A percentile compares a stretch with the other conserved stretches of the same genome.
Evolutionary conservation across 2,329 filamentous ascomycete species (phyloP).

Genomic region (Cytospora piceicola): DNA sequence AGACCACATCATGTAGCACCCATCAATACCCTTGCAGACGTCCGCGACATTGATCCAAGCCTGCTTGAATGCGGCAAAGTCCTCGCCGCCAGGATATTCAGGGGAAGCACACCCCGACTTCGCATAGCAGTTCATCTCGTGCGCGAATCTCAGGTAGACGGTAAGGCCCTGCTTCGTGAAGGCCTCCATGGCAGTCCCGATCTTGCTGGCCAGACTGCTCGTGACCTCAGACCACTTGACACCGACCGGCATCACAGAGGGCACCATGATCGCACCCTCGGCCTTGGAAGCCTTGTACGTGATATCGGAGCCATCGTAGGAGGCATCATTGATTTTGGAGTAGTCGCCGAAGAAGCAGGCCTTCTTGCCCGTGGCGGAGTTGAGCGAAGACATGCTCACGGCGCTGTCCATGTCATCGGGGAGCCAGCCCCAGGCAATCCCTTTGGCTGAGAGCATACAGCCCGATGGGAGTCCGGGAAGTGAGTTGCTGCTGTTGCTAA

Average conservation of each 20-base stretch:
- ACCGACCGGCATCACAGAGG: conserved; percentile 35
- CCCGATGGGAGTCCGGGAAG: conserved; percentile 7
- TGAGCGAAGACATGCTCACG: conserved; percentile 29
- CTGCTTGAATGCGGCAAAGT: conserved; percentile 27
- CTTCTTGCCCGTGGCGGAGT: conserved; percentile 24
- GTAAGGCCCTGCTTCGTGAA: conserved; percentile 31
- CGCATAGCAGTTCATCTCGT: conserved; percentile 35
- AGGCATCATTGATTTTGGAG: conserved; percentile 33
- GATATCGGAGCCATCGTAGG: conserved; percentile 31
- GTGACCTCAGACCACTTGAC: conserved; percentile 29
- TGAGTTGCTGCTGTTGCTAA: background rate
- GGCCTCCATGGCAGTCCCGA: conserved; percentile 27
- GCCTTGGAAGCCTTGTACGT: conserved; percentile 28
- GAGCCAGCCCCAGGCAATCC: conserved; percentile 35
- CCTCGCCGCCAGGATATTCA: conserved; percentile 24
- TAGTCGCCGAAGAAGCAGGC: conserved; percentile 35
- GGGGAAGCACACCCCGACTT: conserved; percentile 23
- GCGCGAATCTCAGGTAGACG: conserved; percentile 33
- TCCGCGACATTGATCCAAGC: conserved; percentile 30
- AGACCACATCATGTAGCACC: conserved; percentile 32
- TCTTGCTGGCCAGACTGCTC: conserved; percentile 22
- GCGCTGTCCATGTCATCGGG: conserved; percentile 31
- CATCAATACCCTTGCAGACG: conserved; percentile 26
- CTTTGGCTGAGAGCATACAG: conserved; percentile 23
- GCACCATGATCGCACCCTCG: conserved; percentile 33